Base-by-base conservation (phyloP, 116 monocot genomes). In the Zostera marina region DNA sequence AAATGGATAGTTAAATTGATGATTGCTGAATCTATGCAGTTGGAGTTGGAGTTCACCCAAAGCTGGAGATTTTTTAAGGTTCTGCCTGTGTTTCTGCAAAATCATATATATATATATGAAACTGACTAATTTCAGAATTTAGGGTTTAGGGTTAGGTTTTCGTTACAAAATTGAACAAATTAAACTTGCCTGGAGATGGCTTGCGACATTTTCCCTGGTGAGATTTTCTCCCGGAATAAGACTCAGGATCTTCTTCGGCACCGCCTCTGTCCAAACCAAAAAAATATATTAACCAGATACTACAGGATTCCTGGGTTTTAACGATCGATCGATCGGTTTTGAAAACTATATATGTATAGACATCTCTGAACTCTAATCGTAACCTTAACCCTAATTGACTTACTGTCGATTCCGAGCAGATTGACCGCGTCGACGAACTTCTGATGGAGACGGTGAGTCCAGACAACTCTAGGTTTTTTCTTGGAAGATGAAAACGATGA, bases 381-480 rank as follows among this genome's bases (percentile, higher is more conserved):
- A 5, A 45, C 21, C 11, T n/a, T 14, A 8, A n/a, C 7, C 15
- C 26, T 13, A 16, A 25, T 22, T 51, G 52, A 56, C 83, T 69
- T 73, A 92, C 92, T 87, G 24, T 87, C 77, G 46, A 83, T 62
- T 58, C 87, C 83, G 66, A 92, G 52, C 15, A 78, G 74, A 16
- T 80, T 67, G 53, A 87, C 83, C 39, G 87, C 83, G 23, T 72
- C 78, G 44, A 87, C 78, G 67, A 92, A 92, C 43, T 87, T 83
- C 0, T 67, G 71, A 56, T 92, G 92, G 46, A 87, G 72, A 0
- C 74, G 78, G 58, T 70, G 64, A 8, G 83, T 72, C 92, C 92
- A 92, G 69, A 92, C 80, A 44, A 92, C 74, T 61, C 92, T 87
- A 0, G 83, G 71, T 63, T 92, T 92, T 57, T 92, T 92, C 67